Evolutionary conservation across 805 yeast genomes (phyloP), one percentile per base, ranked within the genome.

Genomic region (Candida incommunis): DNA sequence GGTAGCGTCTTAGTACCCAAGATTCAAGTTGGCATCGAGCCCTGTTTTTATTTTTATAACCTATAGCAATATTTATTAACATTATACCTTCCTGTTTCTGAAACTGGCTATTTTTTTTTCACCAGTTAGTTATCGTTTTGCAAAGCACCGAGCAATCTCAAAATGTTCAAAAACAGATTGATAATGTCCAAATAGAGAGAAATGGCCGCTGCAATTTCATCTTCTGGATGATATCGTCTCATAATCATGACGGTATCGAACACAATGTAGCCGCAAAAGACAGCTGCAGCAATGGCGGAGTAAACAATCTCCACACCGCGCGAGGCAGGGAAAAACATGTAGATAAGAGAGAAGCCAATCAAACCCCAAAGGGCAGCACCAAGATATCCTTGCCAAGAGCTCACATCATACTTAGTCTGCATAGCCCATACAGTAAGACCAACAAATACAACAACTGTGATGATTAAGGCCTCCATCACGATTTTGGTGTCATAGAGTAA

Each of bases 161-260:
- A 70, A 48, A 87, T 78, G 62, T 75, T 77, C 51, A 86, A 60
- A 67, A 86, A 87, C 63, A 86, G 69, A 63, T 86, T 86, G 63
- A 87, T 68, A 41, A 85, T 74, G 59, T 86, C 96, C 68, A 86
- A 70, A 60, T 87, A 86, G 50, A 87, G 70, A 52, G 75, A 66
- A 57, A 87, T 76, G 15, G 90, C 76, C 43, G 94, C 90, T 34
- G 76, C 72, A n/a, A 86, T 72, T 56, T 84, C 95, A 53, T 87
- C 95, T 53, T 86, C 95, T 40, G 86, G 78, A 55, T 79, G 80
- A 53, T 70, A 76, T 46, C 75, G 77, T 57, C 80, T 77, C 76
- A 86, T 72, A 46, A 86, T 75, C 53, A 76, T 60, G 62, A 86
- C 95, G 20, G 95, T 86, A 60, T 86, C 96, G 41, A 84, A 75